Base-by-base conservation (phyloP, 202 grass and related monocot species). In the Zoysia matrella region DNA sequence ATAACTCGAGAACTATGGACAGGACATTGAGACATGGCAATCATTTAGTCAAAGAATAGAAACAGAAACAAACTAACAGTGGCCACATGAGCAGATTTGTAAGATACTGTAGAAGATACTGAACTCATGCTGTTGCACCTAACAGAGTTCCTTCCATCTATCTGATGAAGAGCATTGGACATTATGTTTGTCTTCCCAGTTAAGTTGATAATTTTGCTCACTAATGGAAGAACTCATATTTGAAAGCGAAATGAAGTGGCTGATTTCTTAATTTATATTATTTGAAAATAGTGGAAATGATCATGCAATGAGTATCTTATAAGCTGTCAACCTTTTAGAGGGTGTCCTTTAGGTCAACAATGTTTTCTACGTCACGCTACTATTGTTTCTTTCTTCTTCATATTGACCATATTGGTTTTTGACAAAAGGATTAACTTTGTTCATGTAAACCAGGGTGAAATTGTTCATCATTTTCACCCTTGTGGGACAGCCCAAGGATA, bases 111-210 rank as follows among this genome's bases (percentile, higher is more conserved):
- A 36, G 30, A 36, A 36, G 30, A 36, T 36, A 36, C 30, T 58
- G 52, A 80, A 75, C 62, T 67, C 10, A 68, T 49, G 14, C 3
- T 41, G 65, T 16, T 2, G 30, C 40, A 47, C 12, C 41, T 65
- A 8, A 39, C 65, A 84, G 12, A 44, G 60, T 11, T 54, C n/a
- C 47, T 76, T 75, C 8, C 71, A 86, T 18, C 48, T 71, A 36
- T 36, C 30, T 36, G 30, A 36, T 36, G 63, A 46, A 66, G 18
- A 67, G 11, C 39, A 52, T 9, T 75, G 52, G 36, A 60, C 14
- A 57, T 5, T 43, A 2, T 75, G 49, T 53, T 52, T 13, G 50
- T 53, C 47, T n/a, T 52, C 3, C 46, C 39, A 44, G 5, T n/a
- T 46, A 36, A 53, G 15, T 73, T 3, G 15, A 72, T 22, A 72